These are phyloP conservation scores for Hibiscus syriacus DNA, from an alignment of 345 rosid species.

Conservation along the genomic window DNA sequence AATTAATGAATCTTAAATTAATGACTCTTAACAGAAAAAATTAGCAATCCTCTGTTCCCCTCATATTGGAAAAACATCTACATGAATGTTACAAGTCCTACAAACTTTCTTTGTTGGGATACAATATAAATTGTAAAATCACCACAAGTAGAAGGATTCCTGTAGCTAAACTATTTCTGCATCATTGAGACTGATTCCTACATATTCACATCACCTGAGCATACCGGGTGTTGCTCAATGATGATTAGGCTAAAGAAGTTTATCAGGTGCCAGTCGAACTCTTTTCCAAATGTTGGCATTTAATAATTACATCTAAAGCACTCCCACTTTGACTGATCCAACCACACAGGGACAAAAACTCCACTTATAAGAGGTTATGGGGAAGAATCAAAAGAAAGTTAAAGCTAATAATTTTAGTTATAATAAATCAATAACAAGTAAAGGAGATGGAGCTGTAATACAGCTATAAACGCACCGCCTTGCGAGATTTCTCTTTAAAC, in stretches of 20 bases:
- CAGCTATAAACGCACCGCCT: slow-evolving; percentile 51
- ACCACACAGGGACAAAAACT: background rate
- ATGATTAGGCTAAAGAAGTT: background rate
- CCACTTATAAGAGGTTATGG: background rate
- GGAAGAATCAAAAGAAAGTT: background rate
- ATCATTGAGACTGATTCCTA: background rate
- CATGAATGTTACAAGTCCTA: background rate
- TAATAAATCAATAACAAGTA: background rate
- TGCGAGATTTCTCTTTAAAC: slow-evolving; percentile 91
- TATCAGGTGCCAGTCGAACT: background rate
- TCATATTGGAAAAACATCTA: background rate
- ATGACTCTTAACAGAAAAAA: background rate
- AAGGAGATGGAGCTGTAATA: slow-evolving; percentile 13
- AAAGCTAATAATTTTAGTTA: background rate
- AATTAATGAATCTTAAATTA: background rate
- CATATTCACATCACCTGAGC: background rate
- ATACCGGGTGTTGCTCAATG: background rate
- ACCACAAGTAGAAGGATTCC: background rate
- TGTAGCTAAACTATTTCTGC: background rate
- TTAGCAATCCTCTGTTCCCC: background rate
- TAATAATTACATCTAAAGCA: background rate
- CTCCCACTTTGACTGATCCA: slow-evolving; percentile 4
- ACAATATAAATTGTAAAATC: background rate
- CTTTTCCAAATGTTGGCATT: slow-evolving; percentile 3
- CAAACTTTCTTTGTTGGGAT: background rate